Conservation (phyloP, 1,284 basidiomycete genomes). For the Pyrrhoderma noxium region DNA sequence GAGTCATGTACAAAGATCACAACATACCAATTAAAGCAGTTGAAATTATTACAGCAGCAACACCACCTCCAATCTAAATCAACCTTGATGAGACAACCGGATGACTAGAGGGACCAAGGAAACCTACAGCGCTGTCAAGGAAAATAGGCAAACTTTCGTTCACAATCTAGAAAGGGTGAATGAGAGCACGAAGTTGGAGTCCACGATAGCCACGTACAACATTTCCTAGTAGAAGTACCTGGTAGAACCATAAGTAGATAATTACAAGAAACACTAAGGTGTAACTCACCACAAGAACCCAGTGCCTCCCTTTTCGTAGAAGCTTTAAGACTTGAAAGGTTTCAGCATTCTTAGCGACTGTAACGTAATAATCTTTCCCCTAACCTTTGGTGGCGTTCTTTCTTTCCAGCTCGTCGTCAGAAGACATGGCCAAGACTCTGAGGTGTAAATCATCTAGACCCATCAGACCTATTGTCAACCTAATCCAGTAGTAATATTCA, state of each 20-base stretch:
- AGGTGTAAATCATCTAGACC: constrained; percentile 91
- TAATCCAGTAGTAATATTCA: constrained; percentile 22
- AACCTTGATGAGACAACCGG: constrained; percentile 1
- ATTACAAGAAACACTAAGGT: not conserved
- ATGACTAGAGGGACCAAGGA: not conserved
- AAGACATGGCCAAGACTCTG: constrained; percentile 77
- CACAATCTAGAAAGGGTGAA: constrained; percentile 72
- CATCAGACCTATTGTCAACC: constrained; percentile 88
- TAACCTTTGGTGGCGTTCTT: constrained; percentile 67
- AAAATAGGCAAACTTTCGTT: constrained; percentile 95
- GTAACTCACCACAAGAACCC: constrained; percentile 81
- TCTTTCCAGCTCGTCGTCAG: constrained; percentile 62
- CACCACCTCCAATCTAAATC: constrained; percentile 68
- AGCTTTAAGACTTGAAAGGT: constrained; percentile 61
- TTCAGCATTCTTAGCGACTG: not conserved
- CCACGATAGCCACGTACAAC: constrained; percentile 59
- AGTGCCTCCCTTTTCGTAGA: constrained; percentile 79
- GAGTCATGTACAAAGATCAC: not conserved
- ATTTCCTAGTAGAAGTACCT: constrained; percentile 79
- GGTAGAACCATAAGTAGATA: not conserved
- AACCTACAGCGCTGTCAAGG: constrained; percentile 75
- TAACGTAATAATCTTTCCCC: not conserved
- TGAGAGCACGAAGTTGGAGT: too few relatives aligned
- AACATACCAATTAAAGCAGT: constrained; percentile 66
- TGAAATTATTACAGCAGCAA: constrained; percentile 78